Evolutionary conservation across 768 basidiomycete genomes (phyloP).

Genomic region (Mycena latifolia): DNA sequence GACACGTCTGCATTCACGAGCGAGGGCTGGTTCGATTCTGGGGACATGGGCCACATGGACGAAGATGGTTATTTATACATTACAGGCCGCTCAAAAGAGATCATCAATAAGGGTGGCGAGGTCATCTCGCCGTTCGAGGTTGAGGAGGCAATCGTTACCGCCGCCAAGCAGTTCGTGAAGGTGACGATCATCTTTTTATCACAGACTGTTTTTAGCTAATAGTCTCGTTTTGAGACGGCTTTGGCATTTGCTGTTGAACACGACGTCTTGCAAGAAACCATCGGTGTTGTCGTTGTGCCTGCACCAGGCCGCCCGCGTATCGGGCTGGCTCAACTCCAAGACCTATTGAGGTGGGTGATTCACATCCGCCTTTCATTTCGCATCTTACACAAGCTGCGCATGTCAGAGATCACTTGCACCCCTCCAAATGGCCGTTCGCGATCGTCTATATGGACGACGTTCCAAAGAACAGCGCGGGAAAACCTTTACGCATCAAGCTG

Average conservation of each 20-base stretch:
- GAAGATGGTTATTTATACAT: conserved; percentile 62
- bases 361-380: not conserved
- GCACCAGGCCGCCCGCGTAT: conserved; percentile 49
- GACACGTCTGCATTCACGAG: conserved; percentile 61
- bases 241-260: conserved; percentile 61
- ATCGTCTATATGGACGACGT: conserved; percentile 62
- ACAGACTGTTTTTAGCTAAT: not conserved
- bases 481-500: conserved; percentile 60
- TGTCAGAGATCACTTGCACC: conserved; percentile 56
- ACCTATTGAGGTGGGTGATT: conserved; percentile 50
- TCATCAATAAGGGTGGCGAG: conserved; percentile 71
- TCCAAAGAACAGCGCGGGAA: conserved; percentile 62
- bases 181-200: conserved; percentile 38
- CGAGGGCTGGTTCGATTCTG: conserved; percentile 67
- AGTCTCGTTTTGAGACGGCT: conserved; percentile 42
- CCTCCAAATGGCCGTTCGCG: conserved; percentile 63
- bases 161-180: conserved; percentile 55
- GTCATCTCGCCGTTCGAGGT: conserved; percentile 73
- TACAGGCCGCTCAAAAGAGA: conserved; percentile 71
- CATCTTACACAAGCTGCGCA: not conserved
- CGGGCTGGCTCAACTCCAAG: conserved; percentile 55
- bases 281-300: conserved; percentile 59
- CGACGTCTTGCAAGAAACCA: conserved; percentile 60
- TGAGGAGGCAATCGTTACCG: conserved; percentile 65
- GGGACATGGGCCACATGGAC: conserved; percentile 62